These are phyloP conservation scores for Schizonepeta tenuifolia DNA, from an alignment of 257 asterid genomes.

Conservation along the genomic window DNA sequence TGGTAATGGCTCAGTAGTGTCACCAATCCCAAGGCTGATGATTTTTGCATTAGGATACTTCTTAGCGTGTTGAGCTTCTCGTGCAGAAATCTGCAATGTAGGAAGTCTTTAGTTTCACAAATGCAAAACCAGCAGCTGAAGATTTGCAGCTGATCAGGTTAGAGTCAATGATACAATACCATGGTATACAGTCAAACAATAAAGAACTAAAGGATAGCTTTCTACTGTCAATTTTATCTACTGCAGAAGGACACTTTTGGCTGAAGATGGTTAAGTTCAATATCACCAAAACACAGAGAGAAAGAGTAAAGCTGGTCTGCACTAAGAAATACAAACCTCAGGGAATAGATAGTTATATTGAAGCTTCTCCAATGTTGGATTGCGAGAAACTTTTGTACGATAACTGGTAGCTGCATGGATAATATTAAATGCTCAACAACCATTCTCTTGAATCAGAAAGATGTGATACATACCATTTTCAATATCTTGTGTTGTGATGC, in stretches of 20 bases:
- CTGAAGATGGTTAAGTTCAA: neutral
- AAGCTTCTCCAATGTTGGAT: slow-evolving; percentile 73
- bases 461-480: slow-evolving; percentile 40
- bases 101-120: slow-evolving; percentile 20
- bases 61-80: slow-evolving; percentile 57
- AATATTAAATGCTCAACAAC: slow-evolving; percentile 19
- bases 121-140: neutral
- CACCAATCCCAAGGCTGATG: slow-evolving; percentile 90
- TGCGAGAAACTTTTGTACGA: slow-evolving; percentile 76
- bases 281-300: neutral
- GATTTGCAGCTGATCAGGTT: slow-evolving; percentile 4
- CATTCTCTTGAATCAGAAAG: slow-evolving; percentile 9
- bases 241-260: neutral
- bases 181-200: neutral
- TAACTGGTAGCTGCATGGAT: slow-evolving; percentile 48
- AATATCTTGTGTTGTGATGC: slow-evolving; percentile 41
- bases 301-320: neutral
- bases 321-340: slow-evolving; percentile 52
- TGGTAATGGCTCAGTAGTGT: slow-evolving; percentile 86
- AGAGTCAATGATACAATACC: slow-evolving; percentile 1
- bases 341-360: slow-evolving; percentile 81
- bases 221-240: neutral
- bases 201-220: neutral
- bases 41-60: slow-evolving; percentile 75
- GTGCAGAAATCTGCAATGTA: slow-evolving; percentile 54